Evolutionary conservation across 257 asterid genomes (phyloP), one percentile per base, ranked within the genome.

Genomic region (Nyctanthes arbortristis): DNA sequence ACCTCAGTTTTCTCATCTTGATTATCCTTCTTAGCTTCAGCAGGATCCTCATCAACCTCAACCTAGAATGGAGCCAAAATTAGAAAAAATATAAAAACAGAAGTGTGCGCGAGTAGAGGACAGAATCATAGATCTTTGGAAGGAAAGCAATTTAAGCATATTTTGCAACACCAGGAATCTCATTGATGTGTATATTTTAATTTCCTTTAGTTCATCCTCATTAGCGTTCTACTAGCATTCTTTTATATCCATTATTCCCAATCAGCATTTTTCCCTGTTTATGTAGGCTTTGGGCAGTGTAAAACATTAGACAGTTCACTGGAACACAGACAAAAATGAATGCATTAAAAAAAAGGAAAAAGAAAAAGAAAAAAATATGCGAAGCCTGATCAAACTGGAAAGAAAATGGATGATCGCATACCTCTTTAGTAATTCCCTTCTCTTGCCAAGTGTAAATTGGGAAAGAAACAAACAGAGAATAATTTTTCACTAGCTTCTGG

Each of bases 371-470:
- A n/a, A n/a, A n/a, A n/a, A n/a, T n/a, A n/a, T n/a, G n/a, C n/a
- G n/a, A n/a, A 47, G 57, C 37, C 70, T 63, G 27, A 30, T 40
- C 35, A 34, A 33, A 67, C 9, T 1, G 2, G 4, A 8, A 39
- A 31, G 61, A 33, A 43, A 32, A 31, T 9, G 10, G 59, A 52
- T 52, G 7, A 20, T 52, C 31, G 32, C 33, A 13, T 75, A 94
- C 99, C 99, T 94, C 99, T 80, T 91, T 94, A 14, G 98, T 86
- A 68, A 75, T 82, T 57, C 99, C 98, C 75, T 94, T 94, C 81
- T 91, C 99, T 80, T 94, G 92, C 99, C 98, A 94, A n/a, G 95
- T 86, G 79, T 88, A 91, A 58, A 94, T 94, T 68, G 99, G 99
- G 87, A 94, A 94, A 13, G 99, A 88, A 75, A 89, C 98, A 84